Evolutionary conservation across 2,329 filamentous ascomycete species (phyloP).

Genomic region (Phialophora expanda): DNA sequence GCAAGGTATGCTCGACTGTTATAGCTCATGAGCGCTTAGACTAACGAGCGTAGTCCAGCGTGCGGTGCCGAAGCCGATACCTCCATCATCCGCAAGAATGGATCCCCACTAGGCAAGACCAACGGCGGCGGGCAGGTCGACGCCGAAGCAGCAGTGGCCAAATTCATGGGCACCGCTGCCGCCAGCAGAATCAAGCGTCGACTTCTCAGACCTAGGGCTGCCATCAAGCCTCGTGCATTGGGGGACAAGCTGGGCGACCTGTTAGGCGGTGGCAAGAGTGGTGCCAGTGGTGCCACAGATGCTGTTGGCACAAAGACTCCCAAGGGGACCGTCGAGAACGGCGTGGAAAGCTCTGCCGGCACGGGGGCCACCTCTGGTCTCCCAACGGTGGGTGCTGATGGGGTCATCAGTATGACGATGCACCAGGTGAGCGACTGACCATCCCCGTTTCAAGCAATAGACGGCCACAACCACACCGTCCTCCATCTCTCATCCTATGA

Average conservation of each 20-base stretch:
- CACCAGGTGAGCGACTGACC: constrained; percentile 54
- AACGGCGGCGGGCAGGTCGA: constrained; percentile 64
- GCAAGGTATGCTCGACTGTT: constrained; percentile 40
- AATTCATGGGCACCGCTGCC: constrained; percentile 61
- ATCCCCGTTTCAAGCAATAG: not conserved
- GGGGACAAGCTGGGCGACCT: not conserved
- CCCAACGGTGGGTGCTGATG: constrained; percentile 66
- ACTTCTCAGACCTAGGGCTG: constrained; percentile 38
- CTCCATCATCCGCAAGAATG: constrained; percentile 68
- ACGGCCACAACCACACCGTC: not conserved
- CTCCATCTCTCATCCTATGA: not conserved
- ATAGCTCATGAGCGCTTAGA: not conserved
- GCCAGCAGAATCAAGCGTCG: constrained; percentile 21
- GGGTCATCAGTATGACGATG: constrained; percentile 67
- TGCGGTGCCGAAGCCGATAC: constrained; percentile 73
- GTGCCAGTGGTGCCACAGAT: constrained; percentile 39
- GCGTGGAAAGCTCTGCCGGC: constrained; percentile 61
- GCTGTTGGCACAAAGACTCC: constrained; percentile 56
- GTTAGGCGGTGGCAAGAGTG: constrained; percentile 38
- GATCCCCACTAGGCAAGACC: constrained; percentile 68
- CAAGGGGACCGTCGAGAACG: constrained; percentile 56
- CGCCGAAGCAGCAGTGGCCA: constrained; percentile 61
- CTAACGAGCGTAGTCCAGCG: constrained; percentile 45
- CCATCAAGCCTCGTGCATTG: not conserved
- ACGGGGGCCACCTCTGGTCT: constrained; percentile 60